phyloP scores from a whole-genome alignment of 768 basidiomycete species.

The Phanerochaete carnosa region DNA sequence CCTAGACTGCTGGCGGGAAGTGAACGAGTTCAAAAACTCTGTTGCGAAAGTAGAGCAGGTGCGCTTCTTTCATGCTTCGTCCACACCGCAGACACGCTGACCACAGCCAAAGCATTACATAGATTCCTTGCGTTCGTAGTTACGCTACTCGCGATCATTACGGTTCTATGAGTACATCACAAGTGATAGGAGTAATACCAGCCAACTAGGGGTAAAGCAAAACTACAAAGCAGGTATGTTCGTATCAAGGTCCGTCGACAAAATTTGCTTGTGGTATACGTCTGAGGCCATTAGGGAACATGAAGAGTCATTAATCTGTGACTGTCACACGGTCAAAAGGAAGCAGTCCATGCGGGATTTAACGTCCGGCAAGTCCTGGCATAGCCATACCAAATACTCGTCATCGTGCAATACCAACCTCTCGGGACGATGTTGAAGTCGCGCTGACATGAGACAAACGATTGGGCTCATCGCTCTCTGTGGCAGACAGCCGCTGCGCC shows the following conservation, averaged over 20 bases:
- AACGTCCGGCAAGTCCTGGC: neutral
- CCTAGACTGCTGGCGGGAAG: slow-evolving; percentile 75
- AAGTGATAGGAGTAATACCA: neutral
- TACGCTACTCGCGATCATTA: neutral
- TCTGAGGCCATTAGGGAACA: neutral
- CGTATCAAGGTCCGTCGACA: neutral
- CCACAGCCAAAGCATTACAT: slow-evolving; percentile 73
- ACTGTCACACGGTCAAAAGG: neutral
- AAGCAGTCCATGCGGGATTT: neutral
- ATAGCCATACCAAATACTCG: neutral
- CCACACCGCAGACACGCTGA: slow-evolving; percentile 7
- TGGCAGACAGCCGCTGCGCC: slow-evolving; percentile 11
- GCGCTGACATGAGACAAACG: slow-evolving; percentile 29
- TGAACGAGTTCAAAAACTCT: slow-evolving; percentile 63
- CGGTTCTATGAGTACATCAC: neutral
- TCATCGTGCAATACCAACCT: neutral
- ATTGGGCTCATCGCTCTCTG: slow-evolving; percentile 15
- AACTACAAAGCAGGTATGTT: neutral
- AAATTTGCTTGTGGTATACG: neutral
- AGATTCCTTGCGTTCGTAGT: slow-evolving; percentile 39
- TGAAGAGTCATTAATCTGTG: neutral
- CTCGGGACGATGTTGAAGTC: slow-evolving; percentile 18
- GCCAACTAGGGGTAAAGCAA: neutral
- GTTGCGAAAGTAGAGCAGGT: slow-evolving; percentile 72
- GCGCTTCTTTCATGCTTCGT: slow-evolving; percentile 9